phyloP scores from a whole-genome alignment of 1,139 yeast species.

The Scheffersomyces parashehatae region DNA sequence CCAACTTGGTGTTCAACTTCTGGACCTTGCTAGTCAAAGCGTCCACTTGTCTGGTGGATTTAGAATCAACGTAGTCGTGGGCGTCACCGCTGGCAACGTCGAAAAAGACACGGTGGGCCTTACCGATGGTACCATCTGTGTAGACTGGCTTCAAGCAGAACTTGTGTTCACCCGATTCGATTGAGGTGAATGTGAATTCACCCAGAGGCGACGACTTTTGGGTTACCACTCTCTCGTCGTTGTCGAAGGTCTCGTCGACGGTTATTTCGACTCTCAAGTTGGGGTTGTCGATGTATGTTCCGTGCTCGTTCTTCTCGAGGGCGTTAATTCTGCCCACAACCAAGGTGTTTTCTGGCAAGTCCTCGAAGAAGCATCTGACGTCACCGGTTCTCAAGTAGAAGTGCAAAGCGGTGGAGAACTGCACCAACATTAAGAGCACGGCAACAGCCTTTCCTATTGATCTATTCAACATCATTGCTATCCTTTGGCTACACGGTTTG shows the following conservation, averaged over 20 bases:
- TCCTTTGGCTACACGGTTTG: too few relatives aligned
- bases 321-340: slow-evolving; percentile 50
- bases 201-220: slow-evolving; percentile 43
- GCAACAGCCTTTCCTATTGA: slow-evolving; percentile 2
- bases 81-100: slow-evolving; percentile 51
- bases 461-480: neutral
- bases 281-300: slow-evolving; percentile 30
- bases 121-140: slow-evolving; percentile 34
- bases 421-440: slow-evolving; percentile 13
- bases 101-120: slow-evolving; percentile 44
- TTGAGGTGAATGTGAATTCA: slow-evolving; percentile 35
- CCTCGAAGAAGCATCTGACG: slow-evolving; percentile 49
- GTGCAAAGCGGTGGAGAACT: slow-evolving; percentile 34
- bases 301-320: slow-evolving; percentile 33
- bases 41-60: slow-evolving; percentile 46
- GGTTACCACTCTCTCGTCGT: slow-evolving; percentile 43
- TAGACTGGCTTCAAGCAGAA: slow-evolving; percentile 48
- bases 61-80: slow-evolving; percentile 49
- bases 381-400: slow-evolving; percentile 49
- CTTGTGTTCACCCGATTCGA: slow-evolving; percentile 49
- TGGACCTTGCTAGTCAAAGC: slow-evolving; percentile 42
- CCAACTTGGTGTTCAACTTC: slow-evolving; percentile 42
- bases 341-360: slow-evolving; percentile 42
- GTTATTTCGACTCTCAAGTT: slow-evolving; percentile 42
- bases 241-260: slow-evolving; percentile 49